Evolutionary conservation across 371 early-diverging fungal genomes (phyloP), one percentile per base, ranked within the genome.

Genomic region (Mucor piriformis): DNA sequence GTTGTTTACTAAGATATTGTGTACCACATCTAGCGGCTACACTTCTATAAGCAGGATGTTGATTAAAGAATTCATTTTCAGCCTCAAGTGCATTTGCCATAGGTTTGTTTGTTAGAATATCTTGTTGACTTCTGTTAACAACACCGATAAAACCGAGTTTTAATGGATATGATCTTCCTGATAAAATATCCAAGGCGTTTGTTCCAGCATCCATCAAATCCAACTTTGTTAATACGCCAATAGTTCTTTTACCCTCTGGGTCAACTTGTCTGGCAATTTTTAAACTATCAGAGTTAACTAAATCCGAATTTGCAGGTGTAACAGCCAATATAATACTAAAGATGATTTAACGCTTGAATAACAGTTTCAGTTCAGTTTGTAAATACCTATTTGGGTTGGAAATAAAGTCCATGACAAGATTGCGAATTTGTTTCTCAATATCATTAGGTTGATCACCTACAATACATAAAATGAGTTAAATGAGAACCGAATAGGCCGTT

Each of bases 161-260:
- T 44, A 95, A 73, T 5, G 90, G 92, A 50, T 90, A 89, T 0
- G 89, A 86, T 50, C 90, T 85, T 16, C 93, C 94, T 15, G 92
- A 85, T 25, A 97, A 80, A 27, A 95, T 84, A 52, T 95, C 93
- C 43, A 94, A 70, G 23, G 95, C 92, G 70, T 94, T 90, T 33
- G 95, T 95, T 33, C 96, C 96, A 33, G 87, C 86, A 70, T 97
- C 97, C 96, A 97, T 95, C 54, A 97, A 72, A 74, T 97, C 97
- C 43, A 96, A 73, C 75, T 97, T 97, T 43, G 96, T 96, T 49
- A 97, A 74, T 3, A 97, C 95, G 50, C 96, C 95, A 32, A 96
- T 87, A 0, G 96, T 96, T 59, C 96, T 81, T 63, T 78, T 85
- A 63, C 89, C 91, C 63, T 90, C 89, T 11, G 94, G 91, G 82